Conservation (phyloP, 345 rosid species). For the Arabis alpina region DNA sequence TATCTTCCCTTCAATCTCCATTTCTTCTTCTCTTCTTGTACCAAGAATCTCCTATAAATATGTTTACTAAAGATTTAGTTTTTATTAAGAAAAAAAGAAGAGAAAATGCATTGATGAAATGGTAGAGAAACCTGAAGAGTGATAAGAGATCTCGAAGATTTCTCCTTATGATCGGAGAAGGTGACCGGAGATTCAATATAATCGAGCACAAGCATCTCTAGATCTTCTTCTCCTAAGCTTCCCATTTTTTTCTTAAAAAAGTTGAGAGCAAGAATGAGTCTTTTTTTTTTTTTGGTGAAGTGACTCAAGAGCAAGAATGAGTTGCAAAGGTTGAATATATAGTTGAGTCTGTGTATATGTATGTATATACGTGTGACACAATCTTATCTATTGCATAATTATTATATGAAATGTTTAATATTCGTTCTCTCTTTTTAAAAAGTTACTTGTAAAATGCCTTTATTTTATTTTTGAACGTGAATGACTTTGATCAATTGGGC, state of each 20-base stretch:
- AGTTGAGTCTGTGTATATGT: background rate
- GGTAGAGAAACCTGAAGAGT: slow-evolving; percentile 42
- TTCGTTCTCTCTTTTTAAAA: background rate
- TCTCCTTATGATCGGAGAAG: slow-evolving; percentile 9
- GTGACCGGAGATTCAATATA: slow-evolving; percentile 46
- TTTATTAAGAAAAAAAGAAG: background rate
- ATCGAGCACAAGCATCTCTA: slow-evolving; percentile 55
- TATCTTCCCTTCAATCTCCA: slow-evolving; percentile 45
- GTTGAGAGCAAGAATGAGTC: too few relatives aligned
- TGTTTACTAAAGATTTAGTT: background rate
- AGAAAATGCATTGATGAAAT: background rate
- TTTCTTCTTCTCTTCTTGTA: slow-evolving; percentile 42
- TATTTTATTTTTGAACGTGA: slow-evolving; percentile 19
- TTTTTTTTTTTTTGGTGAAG: background rate
- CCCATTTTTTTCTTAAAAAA: slow-evolving; percentile 37
- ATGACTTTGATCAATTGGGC: slow-evolving; percentile 14
- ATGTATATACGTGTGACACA: slow-evolving; percentile 11
- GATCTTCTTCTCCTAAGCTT: slow-evolving; percentile 53
- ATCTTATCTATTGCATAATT: slow-evolving; percentile 30
- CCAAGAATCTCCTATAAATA: slow-evolving; percentile 44
- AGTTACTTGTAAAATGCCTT: slow-evolving; percentile 3
- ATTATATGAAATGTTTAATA: slow-evolving; percentile 14
- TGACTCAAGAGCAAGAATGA: slow-evolving; percentile 1
- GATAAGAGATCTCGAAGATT: slow-evolving; percentile 30
- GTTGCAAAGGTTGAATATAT: background rate